Conservation (phyloP, 2,329 filamentous ascomycete species). For the Stagonosporopsis cucurbitacearum region DNA sequence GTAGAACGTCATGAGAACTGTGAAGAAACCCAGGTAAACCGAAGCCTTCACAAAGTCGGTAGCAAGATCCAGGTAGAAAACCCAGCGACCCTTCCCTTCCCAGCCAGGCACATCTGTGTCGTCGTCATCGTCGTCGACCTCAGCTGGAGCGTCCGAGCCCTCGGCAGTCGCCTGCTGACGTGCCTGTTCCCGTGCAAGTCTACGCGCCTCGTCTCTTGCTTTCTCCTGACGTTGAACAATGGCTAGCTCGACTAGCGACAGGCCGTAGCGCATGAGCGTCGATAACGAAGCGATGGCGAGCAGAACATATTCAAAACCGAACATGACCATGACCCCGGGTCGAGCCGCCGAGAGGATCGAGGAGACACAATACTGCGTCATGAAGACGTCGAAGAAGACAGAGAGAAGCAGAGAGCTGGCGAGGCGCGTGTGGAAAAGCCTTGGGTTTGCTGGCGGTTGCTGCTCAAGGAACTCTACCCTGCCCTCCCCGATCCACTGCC, state of each 20-base stretch:
- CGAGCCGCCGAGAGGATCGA: slow-evolving; percentile 85
- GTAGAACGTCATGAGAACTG: slow-evolving; percentile 91
- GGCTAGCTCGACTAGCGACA: slow-evolving; percentile 78
- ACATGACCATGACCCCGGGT: slow-evolving; percentile 99
- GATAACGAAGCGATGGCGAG: slow-evolving; percentile 80
- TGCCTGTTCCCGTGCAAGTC: slow-evolving; percentile 66
- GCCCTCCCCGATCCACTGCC: slow-evolving; percentile 97
- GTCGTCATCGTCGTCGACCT: slow-evolving; percentile 78
- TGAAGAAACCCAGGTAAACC: slow-evolving; percentile 91
- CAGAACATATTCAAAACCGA: slow-evolving; percentile 95
- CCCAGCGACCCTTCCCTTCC: slow-evolving; percentile 93
- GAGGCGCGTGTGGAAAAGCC: slow-evolving; percentile 84
- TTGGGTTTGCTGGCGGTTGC: slow-evolving; percentile 87
- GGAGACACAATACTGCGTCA: slow-evolving; percentile 81
- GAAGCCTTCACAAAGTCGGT: slow-evolving; percentile 90
- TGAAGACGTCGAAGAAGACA: slow-evolving; percentile 76
- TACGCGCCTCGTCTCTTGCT: slow-evolving; percentile 58
- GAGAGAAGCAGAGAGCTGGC: slow-evolving; percentile 80
- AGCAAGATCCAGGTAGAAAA: slow-evolving; percentile 84
- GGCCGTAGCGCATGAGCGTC: slow-evolving; percentile 76
- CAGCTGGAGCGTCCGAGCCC: slow-evolving; percentile 46
- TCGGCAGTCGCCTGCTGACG: slow-evolving; percentile 61
- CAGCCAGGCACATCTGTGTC: slow-evolving; percentile 95
- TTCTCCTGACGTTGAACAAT: slow-evolving; percentile 77
- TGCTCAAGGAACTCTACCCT: slow-evolving; percentile 94